Conservation (phyloP, 2,329 filamentous ascomycete species). For the Monilinia fructigena region DNA sequence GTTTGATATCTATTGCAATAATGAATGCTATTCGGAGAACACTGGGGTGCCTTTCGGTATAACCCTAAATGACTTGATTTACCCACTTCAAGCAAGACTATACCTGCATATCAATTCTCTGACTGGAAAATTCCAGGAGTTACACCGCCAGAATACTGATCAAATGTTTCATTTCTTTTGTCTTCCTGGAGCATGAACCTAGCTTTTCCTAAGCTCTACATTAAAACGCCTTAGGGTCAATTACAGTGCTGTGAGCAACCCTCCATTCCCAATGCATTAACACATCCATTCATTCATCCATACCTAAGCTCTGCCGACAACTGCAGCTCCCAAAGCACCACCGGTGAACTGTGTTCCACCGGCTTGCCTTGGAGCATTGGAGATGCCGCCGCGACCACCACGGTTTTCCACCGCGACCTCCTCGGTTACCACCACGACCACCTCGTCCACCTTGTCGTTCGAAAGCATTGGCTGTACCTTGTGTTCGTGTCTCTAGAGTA, state of each 20-base stretch:
- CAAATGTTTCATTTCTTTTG: slow-evolving; percentile 13
- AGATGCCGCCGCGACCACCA: slow-evolving; percentile 56
- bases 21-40: neutral
- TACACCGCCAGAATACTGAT: slow-evolving; percentile 3
- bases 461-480: slow-evolving; percentile 93
- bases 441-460: slow-evolving; percentile 84
- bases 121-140: neutral
- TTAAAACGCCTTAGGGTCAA: slow-evolving; percentile 37
- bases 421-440: slow-evolving; percentile 64
- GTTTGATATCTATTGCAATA: neutral
- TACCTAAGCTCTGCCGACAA: slow-evolving; percentile 51
- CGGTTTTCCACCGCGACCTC: slow-evolving; percentile 62
- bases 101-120: neutral
- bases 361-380: slow-evolving; percentile 62
- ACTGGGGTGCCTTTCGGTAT: neutral
- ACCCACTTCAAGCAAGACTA: neutral
- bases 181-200: slow-evolving; percentile 21
- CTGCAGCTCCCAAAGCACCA: slow-evolving; percentile 70
- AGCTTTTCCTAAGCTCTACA: slow-evolving; percentile 40
- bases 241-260: slow-evolving; percentile 35
- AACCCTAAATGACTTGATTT: neutral
- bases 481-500: slow-evolving; percentile 93
- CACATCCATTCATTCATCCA: slow-evolving; percentile 25
- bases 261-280: slow-evolving; percentile 40
- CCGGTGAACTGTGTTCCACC: slow-evolving; percentile 79